Evolutionary conservation across 495 filamentous ascomycete genomes (phyloP), one percentile per base, ranked within the genome.

Genomic region (Trichoderma reesei): DNA sequence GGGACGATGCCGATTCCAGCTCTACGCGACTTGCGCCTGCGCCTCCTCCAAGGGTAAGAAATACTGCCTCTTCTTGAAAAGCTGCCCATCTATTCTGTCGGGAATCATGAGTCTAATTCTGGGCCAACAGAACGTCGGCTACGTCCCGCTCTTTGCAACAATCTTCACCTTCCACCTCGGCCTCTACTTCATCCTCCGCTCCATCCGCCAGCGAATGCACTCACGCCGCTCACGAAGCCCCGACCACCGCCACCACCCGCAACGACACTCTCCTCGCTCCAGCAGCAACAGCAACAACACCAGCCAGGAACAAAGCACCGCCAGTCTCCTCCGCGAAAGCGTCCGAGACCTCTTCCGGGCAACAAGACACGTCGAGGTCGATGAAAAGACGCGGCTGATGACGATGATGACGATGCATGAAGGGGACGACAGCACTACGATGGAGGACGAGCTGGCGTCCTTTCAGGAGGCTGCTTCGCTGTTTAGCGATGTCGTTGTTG

Each of bases 371-470:
- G 70, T 68, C 56, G 68, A 72, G 11, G 72, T 71, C 37, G 73
- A 76, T 65, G 78, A 80, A 64, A 75, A 76, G 64, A 70, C 72
- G 48, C 65, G 68, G 60, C 68, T 75, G 54, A 62, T 72, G 69
- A n/a, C n/a, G n/a, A 20, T 48, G 26, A 26, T 26, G 26, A 26
- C 20, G 10, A 31, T 44, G 14, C 66, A 68, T n/a, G 70, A 72
- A 42, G 67, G 68, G 14, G 42, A 73, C 13, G 71, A 70, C 36
- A 71, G 26, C 26, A 26, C 71, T 16, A 71, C 68, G 0, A 75
- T 74, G 72, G 73, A 74, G 67, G 69, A 75, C 59, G 78, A 83
- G 66, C 78, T 83, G 56, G 69, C 72, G 18, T 73, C 76, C 48
- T 73, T 82, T 37, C 73, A 79, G 51, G 71, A 75, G 51, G 79